Percentiles rank a stretch among this genome's conserved stretches.
These are phyloP conservation scores for Ophiostoma sp. DNA, from an alignment of 2,329 filamentous ascomycete genomes.

Conservation along the genomic window DNA sequence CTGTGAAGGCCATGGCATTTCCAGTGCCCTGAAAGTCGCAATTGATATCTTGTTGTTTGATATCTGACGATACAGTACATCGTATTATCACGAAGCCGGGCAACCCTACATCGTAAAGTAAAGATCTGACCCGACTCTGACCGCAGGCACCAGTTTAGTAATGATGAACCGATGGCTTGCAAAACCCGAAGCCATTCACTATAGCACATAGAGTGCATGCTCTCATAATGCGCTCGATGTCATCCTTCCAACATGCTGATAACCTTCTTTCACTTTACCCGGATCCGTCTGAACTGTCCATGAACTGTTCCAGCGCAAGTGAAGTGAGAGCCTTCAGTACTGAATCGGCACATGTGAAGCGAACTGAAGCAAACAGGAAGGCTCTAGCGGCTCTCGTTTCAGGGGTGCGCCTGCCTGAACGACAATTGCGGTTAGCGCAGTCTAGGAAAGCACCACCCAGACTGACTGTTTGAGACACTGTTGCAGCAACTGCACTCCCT, in stretches of 20 bases:
- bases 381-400: slow-evolving; percentile 16
- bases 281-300: neutral
- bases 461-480: slow-evolving; percentile 5
- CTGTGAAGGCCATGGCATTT: neutral
- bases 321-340: neutral
- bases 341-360: neutral
- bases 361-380: neutral
- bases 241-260: neutral
- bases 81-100: neutral
- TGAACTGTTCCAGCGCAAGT: neutral
- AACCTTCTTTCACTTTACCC: neutral
- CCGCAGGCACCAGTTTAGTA: neutral
- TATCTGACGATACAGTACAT: neutral
- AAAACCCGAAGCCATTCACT: neutral
- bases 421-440: neutral
- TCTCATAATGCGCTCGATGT: neutral
- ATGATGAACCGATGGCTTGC: neutral
- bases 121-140: neutral
- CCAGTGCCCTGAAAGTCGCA: neutral
- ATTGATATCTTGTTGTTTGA: neutral
- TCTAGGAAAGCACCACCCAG: neutral
- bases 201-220: neutral
- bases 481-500: neutral
- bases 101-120: neutral
- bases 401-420: neutral